These are phyloP conservation scores for Marvania coccoides DNA, from an alignment of 139 green algal genomes.

Conservation along the genomic window DNA sequence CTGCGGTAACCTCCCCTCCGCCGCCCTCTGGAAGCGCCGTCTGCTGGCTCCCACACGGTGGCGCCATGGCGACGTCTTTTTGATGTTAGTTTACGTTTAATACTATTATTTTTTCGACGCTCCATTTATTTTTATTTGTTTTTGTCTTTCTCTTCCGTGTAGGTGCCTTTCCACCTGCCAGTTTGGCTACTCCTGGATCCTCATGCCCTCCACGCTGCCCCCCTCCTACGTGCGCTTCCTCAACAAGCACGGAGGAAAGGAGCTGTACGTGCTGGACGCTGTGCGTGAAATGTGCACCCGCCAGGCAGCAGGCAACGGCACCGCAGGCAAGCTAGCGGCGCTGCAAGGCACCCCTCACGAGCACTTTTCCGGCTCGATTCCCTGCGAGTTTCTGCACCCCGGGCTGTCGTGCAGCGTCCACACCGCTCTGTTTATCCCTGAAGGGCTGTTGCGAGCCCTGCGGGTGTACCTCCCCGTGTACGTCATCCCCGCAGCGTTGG, in stretches of 20 bases:
- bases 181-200: conserved; percentile 72
- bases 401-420: conserved; percentile 48
- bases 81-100: conserved; percentile 82
- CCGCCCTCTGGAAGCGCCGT: not conserved
- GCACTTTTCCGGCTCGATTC: not conserved
- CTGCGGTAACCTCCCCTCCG: conserved; percentile 65
- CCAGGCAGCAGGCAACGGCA: not conserved
- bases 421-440: conserved; percentile 43
- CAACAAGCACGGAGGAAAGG: conserved; percentile 64
- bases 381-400: conserved; percentile 60
- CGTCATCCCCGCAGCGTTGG: conserved; percentile 67
- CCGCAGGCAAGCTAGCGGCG: conserved; percentile 9
- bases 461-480: conserved; percentile 68
- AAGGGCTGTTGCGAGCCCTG: conserved; percentile 59
- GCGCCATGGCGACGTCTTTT: conserved; percentile 70
- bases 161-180: conserved; percentile 19
- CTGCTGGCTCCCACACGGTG: conserved; percentile 42
- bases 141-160: not conserved
- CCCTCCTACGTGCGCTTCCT: conserved; percentile 78
- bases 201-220: conserved; percentile 64
- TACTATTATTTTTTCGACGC: not conserved
- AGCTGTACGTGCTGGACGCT: not conserved
- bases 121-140: not conserved
- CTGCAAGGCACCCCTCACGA: conserved; percentile 30
- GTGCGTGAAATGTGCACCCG: conserved; percentile 15